A percentile compares a stretch with the other conserved stretches of the same genome.
phyloP scores from a whole-genome alignment of 345 rosid species.

The Acer campestre region DNA sequence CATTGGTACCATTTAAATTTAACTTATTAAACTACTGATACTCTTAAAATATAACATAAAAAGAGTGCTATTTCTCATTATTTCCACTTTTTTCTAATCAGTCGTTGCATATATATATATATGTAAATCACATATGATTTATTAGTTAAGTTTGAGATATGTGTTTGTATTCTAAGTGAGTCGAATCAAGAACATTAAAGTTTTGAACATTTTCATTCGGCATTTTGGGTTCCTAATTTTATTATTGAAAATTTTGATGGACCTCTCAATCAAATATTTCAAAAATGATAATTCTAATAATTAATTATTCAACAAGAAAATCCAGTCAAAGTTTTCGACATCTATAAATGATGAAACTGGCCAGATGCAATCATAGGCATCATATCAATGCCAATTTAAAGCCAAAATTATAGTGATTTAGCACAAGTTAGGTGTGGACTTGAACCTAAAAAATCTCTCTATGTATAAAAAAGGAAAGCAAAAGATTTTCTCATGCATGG shows the following conservation, averaged over 20 bases:
- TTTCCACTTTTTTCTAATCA: too few relatives aligned
- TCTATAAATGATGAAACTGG: background rate
- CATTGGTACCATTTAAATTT: too few relatives aligned
- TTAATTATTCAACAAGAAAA: background rate
- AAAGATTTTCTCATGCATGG: background rate
- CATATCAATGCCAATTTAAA: background rate
- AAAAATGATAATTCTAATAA: background rate
- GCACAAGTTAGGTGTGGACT: constrained; percentile 8
- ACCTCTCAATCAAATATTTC: background rate
- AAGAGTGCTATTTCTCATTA: too few relatives aligned
- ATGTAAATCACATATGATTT: too few relatives aligned
- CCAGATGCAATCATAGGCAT: background rate
- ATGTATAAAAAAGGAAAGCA: background rate
- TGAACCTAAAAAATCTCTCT: background rate
- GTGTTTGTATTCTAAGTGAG: too few relatives aligned
- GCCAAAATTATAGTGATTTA: constrained; percentile 2
- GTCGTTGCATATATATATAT: too few relatives aligned
- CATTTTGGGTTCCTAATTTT: too few relatives aligned
- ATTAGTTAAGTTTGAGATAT: too few relatives aligned
- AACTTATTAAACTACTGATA: too few relatives aligned
- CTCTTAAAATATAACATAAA: too few relatives aligned
- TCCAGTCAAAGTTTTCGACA: background rate
- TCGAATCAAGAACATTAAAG: too few relatives aligned
- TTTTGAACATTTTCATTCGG: too few relatives aligned
- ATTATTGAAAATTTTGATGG: background rate